These are phyloP conservation scores for Candida maris DNA, from an alignment of 805 yeast species.

Conservation along the genomic window DNA sequence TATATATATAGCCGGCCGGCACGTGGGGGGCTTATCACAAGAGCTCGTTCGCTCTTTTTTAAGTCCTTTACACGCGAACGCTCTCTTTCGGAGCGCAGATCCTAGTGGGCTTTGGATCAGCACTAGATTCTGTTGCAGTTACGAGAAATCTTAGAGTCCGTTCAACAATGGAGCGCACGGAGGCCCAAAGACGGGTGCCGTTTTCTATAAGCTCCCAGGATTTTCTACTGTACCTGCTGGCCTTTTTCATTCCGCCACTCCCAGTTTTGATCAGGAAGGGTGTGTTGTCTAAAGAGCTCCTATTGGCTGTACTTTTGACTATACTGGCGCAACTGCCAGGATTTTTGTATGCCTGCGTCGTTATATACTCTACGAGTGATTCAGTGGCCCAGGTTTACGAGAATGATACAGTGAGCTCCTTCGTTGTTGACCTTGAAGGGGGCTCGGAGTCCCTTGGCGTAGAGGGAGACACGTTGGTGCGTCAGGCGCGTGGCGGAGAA, in stretches of 20 bases:
- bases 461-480: no score
- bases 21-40: no score
- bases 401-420: not conserved
- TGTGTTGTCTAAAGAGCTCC: conserved; percentile 49
- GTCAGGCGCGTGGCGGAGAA: no score
- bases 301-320: conserved; percentile 40
- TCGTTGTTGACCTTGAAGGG: conserved; percentile 1
- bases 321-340: conserved; percentile 51
- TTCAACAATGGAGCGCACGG: conserved; percentile 1
- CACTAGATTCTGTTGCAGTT: no score
- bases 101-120: no score
- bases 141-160: no score
- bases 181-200: no score
- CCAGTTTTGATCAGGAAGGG: conserved; percentile 70
- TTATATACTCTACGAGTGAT: conserved; percentile 32
- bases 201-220: conserved; percentile 44
- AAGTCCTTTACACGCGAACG: no score
- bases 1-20: no score
- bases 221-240: conserved; percentile 52
- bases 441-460: no score
- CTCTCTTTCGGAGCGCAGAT: no score
- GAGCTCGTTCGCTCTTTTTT: no score
- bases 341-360: conserved; percentile 46
- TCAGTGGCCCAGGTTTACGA: not conserved
- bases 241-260: conserved; percentile 69